Conservation (phyloP, 371 early-diverging fungal species). For the Rhizomucor miehei region DNA sequence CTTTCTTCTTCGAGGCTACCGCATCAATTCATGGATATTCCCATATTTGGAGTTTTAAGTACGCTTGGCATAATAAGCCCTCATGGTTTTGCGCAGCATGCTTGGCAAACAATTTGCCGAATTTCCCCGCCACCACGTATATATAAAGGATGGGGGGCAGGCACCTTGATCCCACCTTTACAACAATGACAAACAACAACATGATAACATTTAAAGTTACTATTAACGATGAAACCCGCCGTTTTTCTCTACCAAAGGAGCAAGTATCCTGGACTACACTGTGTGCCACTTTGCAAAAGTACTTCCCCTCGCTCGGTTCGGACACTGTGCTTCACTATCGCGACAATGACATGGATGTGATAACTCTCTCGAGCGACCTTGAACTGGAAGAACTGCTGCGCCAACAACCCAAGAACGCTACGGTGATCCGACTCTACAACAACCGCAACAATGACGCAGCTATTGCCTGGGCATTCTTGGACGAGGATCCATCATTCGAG, state of each 20-base stretch:
- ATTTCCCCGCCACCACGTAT: too few species aligned
- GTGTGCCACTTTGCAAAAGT: slow-evolving; percentile 3
- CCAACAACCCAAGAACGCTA: slow-evolving; percentile 4
- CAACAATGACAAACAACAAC: background rate
- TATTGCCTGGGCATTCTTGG: slow-evolving; percentile 10
- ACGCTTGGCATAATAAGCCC: too few species aligned
- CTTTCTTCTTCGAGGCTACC: too few species aligned
- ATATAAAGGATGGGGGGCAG: too few species aligned
- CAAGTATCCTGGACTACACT: slow-evolving; percentile 7
- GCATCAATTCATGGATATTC: too few species aligned
- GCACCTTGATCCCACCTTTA: too few species aligned
- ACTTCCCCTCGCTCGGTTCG: slow-evolving; percentile 3
- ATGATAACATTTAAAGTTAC: slow-evolving; percentile 13
- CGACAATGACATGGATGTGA: slow-evolving; percentile 15
- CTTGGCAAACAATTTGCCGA: too few species aligned
- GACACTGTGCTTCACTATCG: slow-evolving; percentile 12
- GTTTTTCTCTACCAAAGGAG: slow-evolving; percentile 6
- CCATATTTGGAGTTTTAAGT: too few species aligned
- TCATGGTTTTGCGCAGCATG: too few species aligned
- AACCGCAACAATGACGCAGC: slow-evolving; percentile 1
- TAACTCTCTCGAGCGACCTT: slow-evolving; percentile 11
- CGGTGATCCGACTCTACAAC: slow-evolving; percentile 9
- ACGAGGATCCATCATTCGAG: background rate
- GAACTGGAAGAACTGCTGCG: slow-evolving; percentile 13
- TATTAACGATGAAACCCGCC: slow-evolving; percentile 7